Base-by-base conservation (phyloP, 345 rosid genomes). In the Corchorus olitorius region DNA sequence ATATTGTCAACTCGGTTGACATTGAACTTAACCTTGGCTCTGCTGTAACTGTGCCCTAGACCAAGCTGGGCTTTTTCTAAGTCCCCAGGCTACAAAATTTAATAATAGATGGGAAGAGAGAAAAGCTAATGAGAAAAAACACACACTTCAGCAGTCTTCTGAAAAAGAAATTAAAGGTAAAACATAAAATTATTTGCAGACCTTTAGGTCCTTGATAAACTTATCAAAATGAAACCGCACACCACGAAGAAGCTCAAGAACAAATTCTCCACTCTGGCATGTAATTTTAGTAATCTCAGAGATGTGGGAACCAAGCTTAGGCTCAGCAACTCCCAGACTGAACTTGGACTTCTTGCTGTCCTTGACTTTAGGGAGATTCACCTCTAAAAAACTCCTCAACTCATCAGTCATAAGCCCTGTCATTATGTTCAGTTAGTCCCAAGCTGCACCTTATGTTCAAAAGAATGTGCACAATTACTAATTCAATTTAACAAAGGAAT, bases 1-100 rank as follows among this genome's bases (percentile, higher is more conserved):
- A 96, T 96, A 75, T 93, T 93, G 72, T 96, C 98, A 27, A 91
- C 93, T 14, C 95, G 81, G 85, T 96, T 91, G 48, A 93, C 97
- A 78, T 96, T 96, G 86, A 96, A 96, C 85, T 96, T 96, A 76
- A 96, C 98, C 76, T 96, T 93, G 10, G 97, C 98, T 82, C 99
- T 86, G 81, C 97, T 96, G 85, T 93, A 96, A 76, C 97, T 96
- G 80, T 96, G 99, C 4, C 90, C 95, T 45, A 96, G 85, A 78
- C 99, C 99, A 80, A 96, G 95, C 75, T 96, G 99, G 11, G 97
- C 93, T 85, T 92, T 93, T 74, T 93, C 98, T 72, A 91, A 39
- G 82, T 93, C 98, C 74, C 99, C 93, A 22, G 97, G 87, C 98
- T 93, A 86, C 68, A 12, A 76, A 41, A 62, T 19, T 20, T 43